Evolutionary conservation across 805 yeast species (phyloP).

Genomic region (Zygosaccharomyces kombuchaensis): DNA sequence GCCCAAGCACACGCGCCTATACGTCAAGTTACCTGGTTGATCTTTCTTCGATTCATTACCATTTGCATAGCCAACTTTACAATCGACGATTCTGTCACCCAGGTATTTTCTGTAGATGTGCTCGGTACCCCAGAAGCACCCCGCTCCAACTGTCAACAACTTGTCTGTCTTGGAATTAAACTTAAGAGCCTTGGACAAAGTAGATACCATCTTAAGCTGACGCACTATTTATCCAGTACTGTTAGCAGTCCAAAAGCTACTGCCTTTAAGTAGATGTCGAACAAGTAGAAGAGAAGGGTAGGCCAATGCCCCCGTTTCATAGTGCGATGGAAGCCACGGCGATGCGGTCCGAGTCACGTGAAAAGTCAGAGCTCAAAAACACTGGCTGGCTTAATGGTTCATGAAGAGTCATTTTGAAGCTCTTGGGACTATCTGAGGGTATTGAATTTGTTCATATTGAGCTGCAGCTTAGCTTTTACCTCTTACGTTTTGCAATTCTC

Average conservation of each 20-base stretch:
- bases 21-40: slow-evolving; percentile 37
- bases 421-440: too few species aligned
- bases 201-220: slow-evolving; percentile 16
- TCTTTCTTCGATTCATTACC: slow-evolving; percentile 53
- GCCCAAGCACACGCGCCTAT: slow-evolving; percentile 71
- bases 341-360: too few species aligned
- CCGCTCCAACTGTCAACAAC: slow-evolving; percentile 57
- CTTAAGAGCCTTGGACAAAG: slow-evolving; percentile 39
- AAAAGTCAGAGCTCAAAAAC: too few species aligned
- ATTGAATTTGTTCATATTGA: too few species aligned
- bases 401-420: too few species aligned
- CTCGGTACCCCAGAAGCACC: slow-evolving; percentile 90
- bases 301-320: too few species aligned
- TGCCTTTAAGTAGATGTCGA: background rate
- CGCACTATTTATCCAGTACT: background rate
- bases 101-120: slow-evolving; percentile 72
- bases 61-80: slow-evolving; percentile 87
- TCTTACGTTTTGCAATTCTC: background rate
- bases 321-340: too few species aligned
- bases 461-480: background rate
- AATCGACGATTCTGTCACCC: slow-evolving; percentile 57
- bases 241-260: background rate
- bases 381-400: too few species aligned
- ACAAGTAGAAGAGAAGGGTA: background rate
- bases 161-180: slow-evolving; percentile 45